Percentiles rank a stretch among this genome's conserved stretches.
phyloP scores from a whole-genome alignment of 495 filamentous ascomycete species.

The Penicillium atrosanguineum region DNA sequence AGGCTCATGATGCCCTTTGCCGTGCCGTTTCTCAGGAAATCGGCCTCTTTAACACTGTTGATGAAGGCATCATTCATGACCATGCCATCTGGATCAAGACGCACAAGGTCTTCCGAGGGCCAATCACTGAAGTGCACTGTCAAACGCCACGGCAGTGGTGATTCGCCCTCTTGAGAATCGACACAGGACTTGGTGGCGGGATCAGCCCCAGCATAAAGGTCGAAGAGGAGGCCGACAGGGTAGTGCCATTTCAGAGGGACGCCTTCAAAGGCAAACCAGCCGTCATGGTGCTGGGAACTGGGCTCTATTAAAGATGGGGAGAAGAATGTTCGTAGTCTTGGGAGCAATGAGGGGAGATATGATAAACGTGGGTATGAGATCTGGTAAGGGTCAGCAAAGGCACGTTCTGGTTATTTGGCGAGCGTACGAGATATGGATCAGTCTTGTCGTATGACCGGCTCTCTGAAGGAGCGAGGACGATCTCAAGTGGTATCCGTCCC shows the following conservation, averaged over 20 bases:
- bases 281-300: constrained; percentile 52
- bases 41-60: constrained; percentile 94
- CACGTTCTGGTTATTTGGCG: neutral
- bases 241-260: constrained; percentile 89
- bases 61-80: constrained; percentile 80
- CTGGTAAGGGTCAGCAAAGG: constrained; percentile 19
- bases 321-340: constrained; percentile 79
- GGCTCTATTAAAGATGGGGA: constrained; percentile 66
- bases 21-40: constrained; percentile 86
- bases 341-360: constrained; percentile 72
- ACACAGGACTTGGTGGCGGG: constrained; percentile 42
- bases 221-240: constrained; percentile 81
- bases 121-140: constrained; percentile 76
- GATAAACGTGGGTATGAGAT: constrained; percentile 53
- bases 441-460: constrained; percentile 53
- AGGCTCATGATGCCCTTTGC: constrained; percentile 92
- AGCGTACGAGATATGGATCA: constrained; percentile 52
- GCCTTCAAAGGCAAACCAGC: constrained; percentile 70
- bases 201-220: constrained; percentile 73
- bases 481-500: constrained; percentile 50
- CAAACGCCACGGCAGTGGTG: constrained; percentile 71
- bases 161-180: constrained; percentile 19
- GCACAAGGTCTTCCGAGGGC: constrained; percentile 63
- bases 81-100: constrained; percentile 59
- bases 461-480: constrained; percentile 51